Percentiles rank a stretch among this genome's conserved stretches.
phyloP scores from a whole-genome alignment of 2,329 filamentous ascomycete genomes.

The Botryotinia narcissicola region DNA sequence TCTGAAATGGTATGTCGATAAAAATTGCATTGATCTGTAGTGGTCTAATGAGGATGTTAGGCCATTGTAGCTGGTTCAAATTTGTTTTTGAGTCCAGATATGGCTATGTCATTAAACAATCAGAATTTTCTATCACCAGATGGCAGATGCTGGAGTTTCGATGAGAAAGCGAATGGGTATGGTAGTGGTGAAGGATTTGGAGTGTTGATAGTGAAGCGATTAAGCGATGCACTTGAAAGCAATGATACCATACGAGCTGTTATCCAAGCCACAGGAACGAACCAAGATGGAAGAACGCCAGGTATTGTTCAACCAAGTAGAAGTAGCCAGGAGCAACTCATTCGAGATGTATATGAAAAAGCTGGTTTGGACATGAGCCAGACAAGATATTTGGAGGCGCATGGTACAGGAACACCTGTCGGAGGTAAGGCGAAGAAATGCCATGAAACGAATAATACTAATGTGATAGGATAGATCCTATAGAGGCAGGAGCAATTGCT shows the following conservation, averaged over 20 bases:
- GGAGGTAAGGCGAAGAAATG: background rate
- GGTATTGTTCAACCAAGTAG: constrained; percentile 55
- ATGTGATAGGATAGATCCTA: background rate
- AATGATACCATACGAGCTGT: constrained; percentile 1
- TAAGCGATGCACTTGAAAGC: constrained; percentile 52
- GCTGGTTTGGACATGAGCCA: constrained; percentile 43
- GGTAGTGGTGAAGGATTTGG: constrained; percentile 61
- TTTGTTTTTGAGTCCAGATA: constrained; percentile 34
- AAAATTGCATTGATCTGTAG: constrained; percentile 29
- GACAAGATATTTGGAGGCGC: constrained; percentile 48
- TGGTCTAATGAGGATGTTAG: background rate
- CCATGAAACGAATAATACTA: background rate
- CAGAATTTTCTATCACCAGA: constrained; percentile 29
- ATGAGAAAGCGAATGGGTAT: constrained; percentile 58
- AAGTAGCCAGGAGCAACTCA: constrained; percentile 45
- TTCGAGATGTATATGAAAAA: constrained; percentile 44
- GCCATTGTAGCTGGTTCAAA: constrained; percentile 3
- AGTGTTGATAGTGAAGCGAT: constrained; percentile 56
- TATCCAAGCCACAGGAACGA: constrained; percentile 39
- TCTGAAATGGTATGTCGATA: constrained; percentile 39
- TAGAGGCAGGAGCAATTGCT: constrained; percentile 8
- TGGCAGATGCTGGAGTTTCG: constrained; percentile 48
- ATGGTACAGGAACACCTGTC: constrained; percentile 42
- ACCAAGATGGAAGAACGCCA: constrained; percentile 49
- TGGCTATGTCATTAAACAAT: constrained; percentile 48